Percentiles rank a stretch among this genome's conserved stretches.
Evolutionary conservation across 148 eudicot species (phyloP).

Genomic region (Talinum fruticosum): DNA sequence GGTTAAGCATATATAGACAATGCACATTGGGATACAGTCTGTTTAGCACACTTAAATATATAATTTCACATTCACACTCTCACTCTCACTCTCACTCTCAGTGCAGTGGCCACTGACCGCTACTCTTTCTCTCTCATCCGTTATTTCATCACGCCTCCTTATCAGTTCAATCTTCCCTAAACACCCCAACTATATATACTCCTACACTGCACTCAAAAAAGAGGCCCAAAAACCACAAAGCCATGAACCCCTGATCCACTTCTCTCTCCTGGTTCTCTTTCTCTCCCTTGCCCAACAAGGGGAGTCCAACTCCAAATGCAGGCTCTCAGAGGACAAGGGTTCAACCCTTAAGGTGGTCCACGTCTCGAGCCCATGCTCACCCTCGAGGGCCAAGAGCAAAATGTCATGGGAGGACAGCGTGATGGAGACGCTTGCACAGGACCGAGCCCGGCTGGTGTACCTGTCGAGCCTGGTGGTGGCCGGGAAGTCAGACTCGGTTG

Average conservation of each 20-base stretch:
- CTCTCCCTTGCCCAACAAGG: slow-evolving; percentile 27
- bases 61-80: not conserved
- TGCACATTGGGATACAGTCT: not conserved
- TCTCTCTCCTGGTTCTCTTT: slow-evolving; percentile 14
- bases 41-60: not conserved
- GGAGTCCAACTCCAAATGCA: slow-evolving; percentile 10
- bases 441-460: slow-evolving; percentile 53
- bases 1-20: not conserved
- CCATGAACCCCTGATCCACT: slow-evolving; percentile 18
- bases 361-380: slow-evolving; percentile 62
- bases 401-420: slow-evolving; percentile 71
- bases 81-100: not conserved
- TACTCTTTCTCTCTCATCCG: not conserved
- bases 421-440: slow-evolving; percentile 48
- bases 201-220: not conserved
- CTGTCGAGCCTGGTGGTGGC: slow-evolving; percentile 56
- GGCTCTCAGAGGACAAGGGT: slow-evolving; percentile 26
- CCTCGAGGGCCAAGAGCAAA: slow-evolving; percentile 31
- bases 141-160: no score
- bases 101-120: no score
- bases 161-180: no score
- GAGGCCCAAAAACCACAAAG: not conserved
- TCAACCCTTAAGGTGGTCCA: slow-evolving; percentile 56
- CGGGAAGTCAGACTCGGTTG: slow-evolving; percentile 44
- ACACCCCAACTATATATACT: not conserved